A percentile compares a stretch with the other conserved stretches of the same genome.
phyloP scores from a whole-genome alignment of 495 filamentous ascomycete genomes.

The Xylaria sp. region DNA sequence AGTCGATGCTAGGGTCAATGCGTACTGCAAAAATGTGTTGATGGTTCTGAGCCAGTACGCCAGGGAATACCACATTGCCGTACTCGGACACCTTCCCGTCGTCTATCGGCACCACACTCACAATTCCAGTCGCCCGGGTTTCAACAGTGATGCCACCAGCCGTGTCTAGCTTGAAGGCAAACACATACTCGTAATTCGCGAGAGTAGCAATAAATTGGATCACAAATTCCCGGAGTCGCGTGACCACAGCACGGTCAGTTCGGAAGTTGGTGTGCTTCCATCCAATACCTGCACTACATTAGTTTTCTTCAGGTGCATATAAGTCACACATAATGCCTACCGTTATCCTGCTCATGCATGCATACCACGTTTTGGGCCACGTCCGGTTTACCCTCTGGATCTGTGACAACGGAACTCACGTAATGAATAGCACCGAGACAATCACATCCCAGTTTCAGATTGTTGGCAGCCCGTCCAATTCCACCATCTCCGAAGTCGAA shows the following conservation, averaged over 20 bases:
- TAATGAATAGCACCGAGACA: slow-evolving; percentile 81
- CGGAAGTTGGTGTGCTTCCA: slow-evolving; percentile 89
- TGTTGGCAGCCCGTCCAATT: slow-evolving; percentile 76
- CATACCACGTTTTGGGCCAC: slow-evolving; percentile 77
- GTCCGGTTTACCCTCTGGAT: slow-evolving; percentile 63
- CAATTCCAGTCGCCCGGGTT: slow-evolving; percentile 83
- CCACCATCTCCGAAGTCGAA: slow-evolving; percentile 83
- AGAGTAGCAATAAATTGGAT: slow-evolving; percentile 81
- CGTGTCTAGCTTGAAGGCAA: slow-evolving; percentile 86
- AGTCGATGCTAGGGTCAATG: slow-evolving; percentile 83
- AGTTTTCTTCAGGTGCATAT: background rate
- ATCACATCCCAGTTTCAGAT: slow-evolving; percentile 72
- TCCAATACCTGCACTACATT: slow-evolving; percentile 69
- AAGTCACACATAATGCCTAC: slow-evolving; percentile 6
- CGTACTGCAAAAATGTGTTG: slow-evolving; percentile 93
- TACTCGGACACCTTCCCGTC: slow-evolving; percentile 69
- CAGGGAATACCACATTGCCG: slow-evolving; percentile 87
- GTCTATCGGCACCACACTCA: slow-evolving; percentile 82
- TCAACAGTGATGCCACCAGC: slow-evolving; percentile 82
- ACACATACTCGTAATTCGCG: slow-evolving; percentile 85
- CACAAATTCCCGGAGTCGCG: slow-evolving; percentile 73
- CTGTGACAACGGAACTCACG: slow-evolving; percentile 63
- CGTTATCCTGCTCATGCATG: slow-evolving; percentile 70
- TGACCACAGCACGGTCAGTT: slow-evolving; percentile 69
- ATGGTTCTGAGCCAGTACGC: slow-evolving; percentile 76